Evolutionary conservation across 2,329 filamentous ascomycete genomes (phyloP).

Genomic region (Sclerotinia trifoliorum): DNA sequence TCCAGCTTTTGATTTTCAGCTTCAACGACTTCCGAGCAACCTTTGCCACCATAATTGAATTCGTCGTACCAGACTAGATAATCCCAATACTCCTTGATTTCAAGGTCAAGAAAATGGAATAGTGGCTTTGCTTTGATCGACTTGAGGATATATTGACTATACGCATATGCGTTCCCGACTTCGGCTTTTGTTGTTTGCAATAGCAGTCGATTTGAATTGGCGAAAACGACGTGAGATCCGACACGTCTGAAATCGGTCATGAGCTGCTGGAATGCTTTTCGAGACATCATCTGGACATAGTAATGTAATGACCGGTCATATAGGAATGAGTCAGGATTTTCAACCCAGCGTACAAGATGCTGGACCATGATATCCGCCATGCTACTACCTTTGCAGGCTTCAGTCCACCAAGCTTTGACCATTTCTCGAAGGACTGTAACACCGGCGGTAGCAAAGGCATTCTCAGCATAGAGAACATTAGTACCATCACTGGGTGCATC

Average conservation of each 20-base stretch:
- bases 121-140: constrained; percentile 93
- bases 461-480: constrained; percentile 77
- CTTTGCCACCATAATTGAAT: constrained; percentile 97
- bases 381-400: constrained; percentile 82
- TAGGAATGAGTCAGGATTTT: constrained; percentile 87
- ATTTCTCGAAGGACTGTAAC: constrained; percentile 92
- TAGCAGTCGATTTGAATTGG: constrained; percentile 82
- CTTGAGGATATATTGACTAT: constrained; percentile 96
- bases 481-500: constrained; percentile 60
- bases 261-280: constrained; percentile 93
- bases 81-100: constrained; percentile 99
- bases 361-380: constrained; percentile 99
- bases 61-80: constrained; percentile 99
- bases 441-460: constrained; percentile 87
- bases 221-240: constrained; percentile 93
- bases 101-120: constrained; percentile 95
- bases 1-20: constrained; percentile 77
- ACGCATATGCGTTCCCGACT: constrained; percentile 94
- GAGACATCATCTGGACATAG: constrained; percentile 98
- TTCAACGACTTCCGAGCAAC: constrained; percentile 75
- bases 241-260: constrained; percentile 96
- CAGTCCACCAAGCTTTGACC: constrained; percentile 98
- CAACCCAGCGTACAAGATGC: constrained; percentile 95
- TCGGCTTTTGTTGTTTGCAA: constrained; percentile 96
- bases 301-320: constrained; percentile 94